Evolutionary conservation across 305 asterid species (phyloP).

Genomic region (Euphrasia arctica): DNA sequence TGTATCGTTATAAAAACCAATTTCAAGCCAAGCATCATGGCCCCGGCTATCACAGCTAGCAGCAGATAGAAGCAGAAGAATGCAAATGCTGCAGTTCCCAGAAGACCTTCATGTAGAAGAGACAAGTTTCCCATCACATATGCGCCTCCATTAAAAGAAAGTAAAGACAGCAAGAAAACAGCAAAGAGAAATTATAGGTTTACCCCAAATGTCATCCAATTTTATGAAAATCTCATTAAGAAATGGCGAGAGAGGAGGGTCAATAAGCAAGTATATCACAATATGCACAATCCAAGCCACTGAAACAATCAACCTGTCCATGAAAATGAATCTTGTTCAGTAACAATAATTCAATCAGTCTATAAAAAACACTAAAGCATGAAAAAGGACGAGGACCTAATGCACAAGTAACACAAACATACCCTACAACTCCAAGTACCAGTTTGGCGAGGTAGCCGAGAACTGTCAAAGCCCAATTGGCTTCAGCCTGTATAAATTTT

Average conservation of each 20-base stretch:
- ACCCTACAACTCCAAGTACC: constrained; percentile 90
- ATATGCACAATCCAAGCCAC: constrained; percentile 95
- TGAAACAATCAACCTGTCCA: constrained; percentile 87
- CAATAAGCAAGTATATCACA: constrained; percentile 81
- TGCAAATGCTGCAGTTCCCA: constrained; percentile 97
- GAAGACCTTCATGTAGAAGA: constrained; percentile 65
- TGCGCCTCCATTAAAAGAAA: constrained; percentile 19
- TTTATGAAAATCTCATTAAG: constrained; percentile 90
- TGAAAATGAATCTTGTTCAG: constrained; percentile 22
- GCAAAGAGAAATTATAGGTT: not conserved
- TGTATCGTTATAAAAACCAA: constrained; percentile 84
- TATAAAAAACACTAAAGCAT: not conserved
- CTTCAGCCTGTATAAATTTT: constrained; percentile 73
- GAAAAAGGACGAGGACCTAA: not conserved
- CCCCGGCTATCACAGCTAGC: constrained; percentile 96
- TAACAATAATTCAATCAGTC: constrained; percentile 1
- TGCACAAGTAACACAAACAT: constrained; percentile 21
- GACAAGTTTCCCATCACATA: constrained; percentile 20
- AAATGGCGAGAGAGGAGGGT: constrained; percentile 90
- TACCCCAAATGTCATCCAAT: constrained; percentile 94
- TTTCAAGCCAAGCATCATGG: constrained; percentile 96
- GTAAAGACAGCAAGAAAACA: not conserved
- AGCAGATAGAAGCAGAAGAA: constrained; percentile 99
- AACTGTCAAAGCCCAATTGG: constrained; percentile 96
- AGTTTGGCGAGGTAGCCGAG: constrained; percentile 94